phyloP scores from a whole-genome alignment of 371 early-diverging fungal genomes.

The Chytridiales sp. region DNA sequence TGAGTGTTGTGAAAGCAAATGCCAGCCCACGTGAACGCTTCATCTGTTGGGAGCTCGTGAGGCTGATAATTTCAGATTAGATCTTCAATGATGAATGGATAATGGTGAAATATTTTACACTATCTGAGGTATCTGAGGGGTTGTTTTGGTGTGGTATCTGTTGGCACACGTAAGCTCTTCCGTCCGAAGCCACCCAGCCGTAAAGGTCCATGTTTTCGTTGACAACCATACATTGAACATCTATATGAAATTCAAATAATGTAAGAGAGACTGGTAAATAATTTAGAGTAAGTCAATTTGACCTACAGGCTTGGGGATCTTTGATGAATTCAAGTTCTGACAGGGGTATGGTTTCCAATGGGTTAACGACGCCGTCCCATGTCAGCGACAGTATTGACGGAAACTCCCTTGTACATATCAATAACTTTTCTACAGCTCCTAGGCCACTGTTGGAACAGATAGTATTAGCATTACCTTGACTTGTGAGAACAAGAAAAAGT shows the following conservation, averaged over 20 bases:
- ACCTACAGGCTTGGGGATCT: constrained; percentile 25
- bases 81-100: background rate
- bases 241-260: constrained; percentile 10
- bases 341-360: constrained; percentile 32
- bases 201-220: constrained; percentile 29
- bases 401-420: constrained; percentile 39
- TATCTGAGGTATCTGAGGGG: background rate
- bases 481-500: background rate
- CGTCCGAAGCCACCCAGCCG: constrained; percentile 34
- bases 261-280: background rate
- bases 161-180: constrained; percentile 41
- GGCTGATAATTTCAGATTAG: background rate
- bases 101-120: background rate
- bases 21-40: constrained; percentile 38
- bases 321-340: constrained; percentile 32
- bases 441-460: constrained; percentile 30
- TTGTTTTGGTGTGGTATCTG: constrained; percentile 2
- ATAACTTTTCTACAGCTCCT: constrained; percentile 39
- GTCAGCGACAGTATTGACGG: constrained; percentile 45
- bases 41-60: constrained; percentile 1
- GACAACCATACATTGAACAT: constrained; percentile 19
- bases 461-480: background rate
- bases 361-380: constrained; percentile 44
- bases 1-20: constrained; percentile 36
- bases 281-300: background rate